These are phyloP conservation scores for Aspergillus aculeatinus DNA, from an alignment of 2,329 filamentous ascomycete genomes.

Conservation along the genomic window DNA sequence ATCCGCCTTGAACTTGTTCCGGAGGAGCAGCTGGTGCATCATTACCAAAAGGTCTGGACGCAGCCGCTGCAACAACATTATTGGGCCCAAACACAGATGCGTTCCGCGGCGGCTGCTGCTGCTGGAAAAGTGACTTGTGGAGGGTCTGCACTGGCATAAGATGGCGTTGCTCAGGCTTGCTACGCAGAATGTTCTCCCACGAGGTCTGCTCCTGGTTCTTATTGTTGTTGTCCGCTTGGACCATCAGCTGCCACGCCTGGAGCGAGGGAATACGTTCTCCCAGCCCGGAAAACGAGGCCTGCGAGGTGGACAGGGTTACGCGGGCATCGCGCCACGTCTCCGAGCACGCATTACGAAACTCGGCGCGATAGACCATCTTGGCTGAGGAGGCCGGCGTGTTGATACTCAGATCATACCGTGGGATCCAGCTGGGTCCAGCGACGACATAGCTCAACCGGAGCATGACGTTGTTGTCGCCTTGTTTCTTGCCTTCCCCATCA, in stretches of 20 bases:
- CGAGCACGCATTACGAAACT: slow-evolving; percentile 61
- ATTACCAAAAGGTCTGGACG: background rate
- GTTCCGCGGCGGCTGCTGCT: background rate
- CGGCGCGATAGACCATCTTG: slow-evolving; percentile 60
- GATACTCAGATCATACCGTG: slow-evolving; percentile 63
- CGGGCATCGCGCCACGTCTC: slow-evolving; percentile 64
- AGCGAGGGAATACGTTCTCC: slow-evolving; percentile 57
- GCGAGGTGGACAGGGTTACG: slow-evolving; percentile 62
- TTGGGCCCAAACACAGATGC: too few species aligned
- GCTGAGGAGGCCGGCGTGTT: slow-evolving; percentile 56
- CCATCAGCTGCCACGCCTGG: slow-evolving; percentile 57
- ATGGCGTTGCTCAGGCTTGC: slow-evolving; percentile 11
- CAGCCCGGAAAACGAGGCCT: slow-evolving; percentile 58
- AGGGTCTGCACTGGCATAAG: background rate
- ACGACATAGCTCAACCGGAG: slow-evolving; percentile 62
- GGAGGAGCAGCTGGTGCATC: too few species aligned
- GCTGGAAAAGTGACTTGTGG: background rate
- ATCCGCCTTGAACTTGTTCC: too few species aligned
- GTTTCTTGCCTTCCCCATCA: slow-evolving; percentile 16
- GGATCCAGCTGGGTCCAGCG: slow-evolving; percentile 57
- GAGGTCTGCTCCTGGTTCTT: slow-evolving; percentile 15
- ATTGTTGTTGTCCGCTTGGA: slow-evolving; percentile 29
- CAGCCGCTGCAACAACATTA: background rate
- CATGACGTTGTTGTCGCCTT: slow-evolving; percentile 14
- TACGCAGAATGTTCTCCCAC: slow-evolving; percentile 20